Evolutionary conservation across 2,329 filamentous ascomycete species (phyloP), one percentile per base, ranked within the genome.

Genomic region (Colletotrichum godetiae): DNA sequence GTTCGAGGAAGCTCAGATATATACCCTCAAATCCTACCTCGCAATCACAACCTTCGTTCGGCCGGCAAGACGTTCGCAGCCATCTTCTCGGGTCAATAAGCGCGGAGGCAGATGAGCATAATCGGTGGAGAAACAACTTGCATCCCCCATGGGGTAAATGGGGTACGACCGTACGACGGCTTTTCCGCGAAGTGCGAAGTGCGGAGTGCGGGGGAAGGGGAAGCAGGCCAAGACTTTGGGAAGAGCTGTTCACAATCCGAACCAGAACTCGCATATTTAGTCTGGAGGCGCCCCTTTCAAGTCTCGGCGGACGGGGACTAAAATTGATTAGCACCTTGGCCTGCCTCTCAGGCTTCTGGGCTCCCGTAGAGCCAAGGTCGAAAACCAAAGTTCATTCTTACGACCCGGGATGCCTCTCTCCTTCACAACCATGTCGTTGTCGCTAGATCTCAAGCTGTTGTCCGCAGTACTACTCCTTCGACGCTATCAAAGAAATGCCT

Each of bases 81-180:
- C 63, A 62, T 57, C 57, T 31, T 37, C 33, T 29, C 58, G 58
- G 64, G 58, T 63, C 65, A 59, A 42, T 15, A 57, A 37, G 35
- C 53, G 65, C 58, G 64, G 69, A 59, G 69, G 53, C 31, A 57
- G 58, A 7, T 59, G 57, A 42, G 64, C 29, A 46, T 72, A 68
- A 72, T 72, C 68, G 64, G 64, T 68, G 69, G 69, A 63, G 69
- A 68, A 55, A 8, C 10, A 8, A 49, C 10, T 37, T 24, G 27
- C 24, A 8, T 68, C 57, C 69, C 57, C 69, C 69, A 63, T 72
- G 69, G 69, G 69, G 69, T 63, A 63, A 58, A 72, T 68, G 69
- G 64, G 64, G 58, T 33, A 62, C 27, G 58, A 58, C 64, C 58
- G 58, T 33, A 62, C 27, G 58, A 58, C 64, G 65, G 69, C 69